Evolutionary conservation across 768 basidiomycete species (phyloP).

Genomic region (Amanita thiersii): DNA sequence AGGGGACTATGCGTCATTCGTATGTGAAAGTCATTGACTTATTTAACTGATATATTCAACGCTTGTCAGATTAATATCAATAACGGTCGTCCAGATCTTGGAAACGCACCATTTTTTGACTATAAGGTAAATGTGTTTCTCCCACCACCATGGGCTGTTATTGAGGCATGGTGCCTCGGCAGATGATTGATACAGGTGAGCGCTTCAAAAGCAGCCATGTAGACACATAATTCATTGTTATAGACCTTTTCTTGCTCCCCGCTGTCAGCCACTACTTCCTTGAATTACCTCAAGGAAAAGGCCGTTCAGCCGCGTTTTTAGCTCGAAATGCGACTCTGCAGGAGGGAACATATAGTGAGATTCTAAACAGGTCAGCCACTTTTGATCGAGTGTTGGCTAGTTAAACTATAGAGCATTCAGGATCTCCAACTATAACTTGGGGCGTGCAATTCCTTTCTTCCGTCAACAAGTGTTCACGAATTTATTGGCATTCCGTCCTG

Average conservation of each 20-base stretch:
- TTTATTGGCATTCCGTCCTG: conserved; percentile 29
- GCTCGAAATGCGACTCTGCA: conserved; percentile 26
- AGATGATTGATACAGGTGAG: conserved; percentile 33
- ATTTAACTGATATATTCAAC: neutral
- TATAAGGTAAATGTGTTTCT: conserved; percentile 19
- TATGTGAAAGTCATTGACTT: conserved; percentile 9
- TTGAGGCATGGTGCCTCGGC: conserved; percentile 1
- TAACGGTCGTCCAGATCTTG: conserved; percentile 25
- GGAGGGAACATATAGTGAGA: conserved; percentile 31
- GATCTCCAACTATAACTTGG: conserved; percentile 30
- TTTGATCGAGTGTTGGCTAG: neutral
- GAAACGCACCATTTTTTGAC: conserved; percentile 31
- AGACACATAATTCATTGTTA: neutral
- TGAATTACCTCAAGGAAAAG: conserved; percentile 30
- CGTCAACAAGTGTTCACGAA: conserved; percentile 18
- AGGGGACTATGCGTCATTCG: conserved; percentile 31
- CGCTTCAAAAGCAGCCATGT: neutral
- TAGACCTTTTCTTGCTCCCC: conserved; percentile 32
- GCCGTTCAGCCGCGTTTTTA: conserved; percentile 24
- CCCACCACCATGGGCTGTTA: neutral
- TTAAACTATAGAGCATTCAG: conserved; percentile 9
- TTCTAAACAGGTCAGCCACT: conserved; percentile 21
- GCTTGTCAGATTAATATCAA: conserved; percentile 24
- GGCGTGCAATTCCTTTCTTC: conserved; percentile 29
- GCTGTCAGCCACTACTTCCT: conserved; percentile 33